Evolutionary conservation across 176 grass and related monocot species (phyloP).

Genomic region (Carex littledalei): DNA sequence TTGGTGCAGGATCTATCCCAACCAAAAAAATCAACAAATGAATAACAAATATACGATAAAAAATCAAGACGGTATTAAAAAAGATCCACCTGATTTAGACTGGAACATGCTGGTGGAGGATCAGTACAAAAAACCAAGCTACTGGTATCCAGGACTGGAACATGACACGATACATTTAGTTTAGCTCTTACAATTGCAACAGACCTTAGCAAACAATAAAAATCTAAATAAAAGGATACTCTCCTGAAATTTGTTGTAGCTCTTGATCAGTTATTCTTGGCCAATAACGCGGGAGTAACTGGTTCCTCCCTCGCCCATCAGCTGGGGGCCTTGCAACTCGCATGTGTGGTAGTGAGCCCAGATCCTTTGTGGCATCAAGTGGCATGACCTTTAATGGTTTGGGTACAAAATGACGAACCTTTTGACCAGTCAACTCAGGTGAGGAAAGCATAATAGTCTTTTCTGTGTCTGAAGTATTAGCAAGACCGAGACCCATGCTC

Average conservation of each 20-base stretch:
- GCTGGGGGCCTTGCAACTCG: conserved; percentile 93
- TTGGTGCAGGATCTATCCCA: neutral
- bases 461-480: conserved; percentile 55
- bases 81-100: neutral
- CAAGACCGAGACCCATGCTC: conserved; percentile 65
- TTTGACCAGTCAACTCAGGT: conserved; percentile 58
- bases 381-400: conserved; percentile 47
- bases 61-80: neutral
- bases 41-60: neutral
- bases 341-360: conserved; percentile 51
- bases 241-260: conserved; percentile 99
- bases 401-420: conserved; percentile 46
- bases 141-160: neutral
- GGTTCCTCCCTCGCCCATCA: conserved; percentile 84
- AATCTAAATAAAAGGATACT: conserved; percentile 59
- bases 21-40: neutral
- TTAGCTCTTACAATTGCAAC: neutral
- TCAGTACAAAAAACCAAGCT: neutral
- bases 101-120: neutral
- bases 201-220: neutral
- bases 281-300: conserved; percentile 99
- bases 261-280: conserved; percentile 99
- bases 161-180: neutral
- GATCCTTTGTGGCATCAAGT: conserved; percentile 64
- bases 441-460: conserved; percentile 43